Base-by-base conservation (phyloP, 1,139 yeast genomes). In the Hemisphaericaspora lyxosophila region DNA sequence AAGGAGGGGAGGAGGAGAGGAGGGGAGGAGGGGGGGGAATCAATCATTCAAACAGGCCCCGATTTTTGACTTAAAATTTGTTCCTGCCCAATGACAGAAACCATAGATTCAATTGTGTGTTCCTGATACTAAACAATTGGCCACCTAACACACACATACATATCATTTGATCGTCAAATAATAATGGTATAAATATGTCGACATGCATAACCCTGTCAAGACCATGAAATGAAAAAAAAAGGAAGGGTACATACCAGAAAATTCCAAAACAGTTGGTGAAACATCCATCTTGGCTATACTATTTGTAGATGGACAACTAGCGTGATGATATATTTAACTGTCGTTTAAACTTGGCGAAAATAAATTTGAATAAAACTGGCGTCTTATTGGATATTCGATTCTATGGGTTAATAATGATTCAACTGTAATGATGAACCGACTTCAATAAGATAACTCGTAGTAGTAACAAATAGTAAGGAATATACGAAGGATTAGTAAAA, bases 201-300 rank as follows among this genome's bases (percentile, higher is more conserved):
- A n/a, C n/a, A 20, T 20, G 23, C 23, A 20, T 20, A 20, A 20
- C 7, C 23, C 11, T 20, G 11, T 11, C 23, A 8, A 20, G n/a
- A n/a, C n/a, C n/a, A n/a, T n/a, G n/a, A n/a, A n/a, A 20, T 20
- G 7, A 11, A 4, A 24, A 24, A 7, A 24, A 24, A 24, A 24
- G 12, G 9, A 9, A 13, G 9, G 12, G 8, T 14, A 46, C 92
- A 60, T 79, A 85, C 94, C 84, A 57, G 78, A 76, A 62, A 85
- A 86, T 64, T 83, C 90, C 56, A 82, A 73, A 42, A 61, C 62
- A 45, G 65, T 67, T 38, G 88, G 86, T 34, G 73, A 62, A 43
- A 82, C 75, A 60, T 80, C 83, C 87, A 82, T 81, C 40, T 38
- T 64, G 50, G 13, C 13, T 20, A 20, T 20, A 20, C n/a, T 20